Conservation (phyloP, 1,284 basidiomycete genomes). For the Earliella scabrosa region DNA sequence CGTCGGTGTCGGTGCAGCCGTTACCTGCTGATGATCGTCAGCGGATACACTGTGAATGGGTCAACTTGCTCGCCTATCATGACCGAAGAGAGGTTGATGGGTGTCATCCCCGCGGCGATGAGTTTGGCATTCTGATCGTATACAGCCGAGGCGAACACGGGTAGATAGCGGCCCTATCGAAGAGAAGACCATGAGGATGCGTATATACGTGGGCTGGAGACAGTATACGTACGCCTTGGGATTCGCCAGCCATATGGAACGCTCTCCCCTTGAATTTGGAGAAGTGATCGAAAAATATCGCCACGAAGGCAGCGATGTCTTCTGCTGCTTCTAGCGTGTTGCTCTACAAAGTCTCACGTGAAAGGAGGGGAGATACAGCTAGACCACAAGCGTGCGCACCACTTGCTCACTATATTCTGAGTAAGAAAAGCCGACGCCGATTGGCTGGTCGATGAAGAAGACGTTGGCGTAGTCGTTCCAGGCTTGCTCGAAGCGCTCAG, state of each 20-base stretch:
- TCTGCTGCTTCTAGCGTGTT: constrained; percentile 71
- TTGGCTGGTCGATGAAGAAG: constrained; percentile 72
- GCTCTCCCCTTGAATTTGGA: constrained; percentile 64
- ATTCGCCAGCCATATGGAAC: constrained; percentile 79
- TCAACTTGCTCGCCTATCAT: constrained; percentile 62
- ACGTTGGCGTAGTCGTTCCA: constrained; percentile 75
- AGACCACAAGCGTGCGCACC: constrained; percentile 31
- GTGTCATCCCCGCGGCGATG: constrained; percentile 58
- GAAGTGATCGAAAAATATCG: constrained; percentile 81
- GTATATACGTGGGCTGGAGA: too few species aligned
- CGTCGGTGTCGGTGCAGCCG: constrained; percentile 32
- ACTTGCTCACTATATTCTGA: constrained; percentile 71
- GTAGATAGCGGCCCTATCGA: constrained; percentile 77
- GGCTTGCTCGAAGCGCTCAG: constrained; percentile 56
- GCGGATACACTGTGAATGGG: too few species aligned
- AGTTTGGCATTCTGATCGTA: constrained; percentile 77
- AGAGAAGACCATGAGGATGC: too few species aligned
- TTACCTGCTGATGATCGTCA: too few species aligned
- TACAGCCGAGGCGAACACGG: constrained; percentile 80
- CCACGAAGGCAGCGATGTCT: constrained; percentile 72
- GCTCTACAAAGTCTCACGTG: constrained; percentile 33
- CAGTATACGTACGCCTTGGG: constrained; percentile 44
- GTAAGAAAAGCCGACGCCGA: constrained; percentile 72
- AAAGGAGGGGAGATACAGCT: too few species aligned
- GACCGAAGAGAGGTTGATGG: constrained; percentile 81